Evolutionary conservation across 176 grass and related monocot species (phyloP).

Genomic region (Oryza glaberrima): DNA sequence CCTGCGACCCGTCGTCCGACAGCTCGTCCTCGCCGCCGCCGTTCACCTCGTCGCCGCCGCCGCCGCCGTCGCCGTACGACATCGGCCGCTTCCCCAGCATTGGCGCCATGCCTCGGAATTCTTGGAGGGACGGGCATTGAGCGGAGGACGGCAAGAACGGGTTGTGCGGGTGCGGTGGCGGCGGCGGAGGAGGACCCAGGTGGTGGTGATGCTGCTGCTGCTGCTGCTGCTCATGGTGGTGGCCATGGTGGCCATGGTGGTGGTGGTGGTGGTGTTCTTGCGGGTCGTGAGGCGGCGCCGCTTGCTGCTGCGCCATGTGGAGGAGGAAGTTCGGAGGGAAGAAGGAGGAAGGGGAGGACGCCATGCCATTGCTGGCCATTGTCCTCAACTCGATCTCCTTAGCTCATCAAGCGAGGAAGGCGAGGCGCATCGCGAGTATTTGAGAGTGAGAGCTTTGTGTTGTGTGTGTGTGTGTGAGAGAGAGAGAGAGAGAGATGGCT

Average conservation of each 20-base stretch:
- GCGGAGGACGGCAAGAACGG: conserved; percentile 52
- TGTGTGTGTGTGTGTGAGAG: conserved; percentile 13
- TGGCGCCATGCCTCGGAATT: conserved; percentile 69
- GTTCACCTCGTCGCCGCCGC: conserved; percentile 46
- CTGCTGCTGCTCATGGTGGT: conserved; percentile 29
- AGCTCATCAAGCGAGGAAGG: conserved; percentile 43
- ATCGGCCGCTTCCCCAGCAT: conserved; percentile 85
- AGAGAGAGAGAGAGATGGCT: conserved; percentile 32
- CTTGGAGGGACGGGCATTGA: conserved; percentile 76
- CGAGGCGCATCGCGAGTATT: conserved; percentile 43
- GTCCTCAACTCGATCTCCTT: neutral
- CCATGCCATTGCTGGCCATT: conserved; percentile 92
- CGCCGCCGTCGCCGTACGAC: conserved; percentile 43
- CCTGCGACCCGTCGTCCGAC: conserved; percentile 88
- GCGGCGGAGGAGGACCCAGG: conserved; percentile 19
- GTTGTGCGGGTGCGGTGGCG: conserved; percentile 40
- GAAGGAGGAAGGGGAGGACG: conserved; percentile 74
- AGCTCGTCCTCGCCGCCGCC: conserved; percentile 65
- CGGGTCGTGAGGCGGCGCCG: conserved; percentile 31
- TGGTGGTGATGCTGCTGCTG: conserved; percentile 42
- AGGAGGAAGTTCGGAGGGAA: conserved; percentile 91
- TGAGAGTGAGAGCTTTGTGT: conserved; percentile 27
- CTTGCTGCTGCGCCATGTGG: conserved; percentile 70
- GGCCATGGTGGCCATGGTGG: conserved; percentile 21
- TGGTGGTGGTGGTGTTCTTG: conserved; percentile 64